Conservation (phyloP, 176 grass and related monocot genomes). For the Phragmites australis region DNA sequence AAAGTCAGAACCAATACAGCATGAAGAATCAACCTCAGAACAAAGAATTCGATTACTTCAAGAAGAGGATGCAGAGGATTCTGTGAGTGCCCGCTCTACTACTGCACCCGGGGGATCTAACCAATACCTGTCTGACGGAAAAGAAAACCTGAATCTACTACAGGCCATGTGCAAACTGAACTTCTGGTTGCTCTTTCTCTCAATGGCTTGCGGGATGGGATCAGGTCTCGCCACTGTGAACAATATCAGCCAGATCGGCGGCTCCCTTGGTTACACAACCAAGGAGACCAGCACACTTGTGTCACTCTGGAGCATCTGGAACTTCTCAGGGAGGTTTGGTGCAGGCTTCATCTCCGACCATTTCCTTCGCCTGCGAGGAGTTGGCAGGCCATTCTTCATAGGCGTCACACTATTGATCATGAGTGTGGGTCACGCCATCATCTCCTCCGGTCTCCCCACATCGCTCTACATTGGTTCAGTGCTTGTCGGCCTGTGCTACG, state of each 20-base stretch:
- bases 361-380: constrained; percentile 47
- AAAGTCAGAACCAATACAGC: constrained; percentile 24
- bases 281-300: constrained; percentile 62
- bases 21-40: constrained; percentile 31
- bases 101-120: background rate
- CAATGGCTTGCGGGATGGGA: constrained; percentile 76
- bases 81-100: background rate
- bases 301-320: constrained; percentile 80
- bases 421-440: constrained; percentile 55
- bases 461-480: constrained; percentile 65
- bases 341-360: constrained; percentile 59
- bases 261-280: constrained; percentile 60
- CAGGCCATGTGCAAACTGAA: constrained; percentile 58
- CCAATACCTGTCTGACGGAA: constrained; percentile 24
- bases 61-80: constrained; percentile 8
- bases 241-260: constrained; percentile 81
- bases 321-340: constrained; percentile 67
- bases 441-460: constrained; percentile 53
- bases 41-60: constrained; percentile 33
- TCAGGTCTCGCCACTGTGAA: constrained; percentile 77
- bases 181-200: constrained; percentile 70
- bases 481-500: constrained; percentile 68
- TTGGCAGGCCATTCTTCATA: constrained; percentile 60
- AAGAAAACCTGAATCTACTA: constrained; percentile 48
- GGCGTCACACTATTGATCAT: constrained; percentile 46